These are phyloP conservation scores for Golubevia pallescens DNA, from an alignment of 1,284 basidiomycete species.

Conservation along the genomic window DNA sequence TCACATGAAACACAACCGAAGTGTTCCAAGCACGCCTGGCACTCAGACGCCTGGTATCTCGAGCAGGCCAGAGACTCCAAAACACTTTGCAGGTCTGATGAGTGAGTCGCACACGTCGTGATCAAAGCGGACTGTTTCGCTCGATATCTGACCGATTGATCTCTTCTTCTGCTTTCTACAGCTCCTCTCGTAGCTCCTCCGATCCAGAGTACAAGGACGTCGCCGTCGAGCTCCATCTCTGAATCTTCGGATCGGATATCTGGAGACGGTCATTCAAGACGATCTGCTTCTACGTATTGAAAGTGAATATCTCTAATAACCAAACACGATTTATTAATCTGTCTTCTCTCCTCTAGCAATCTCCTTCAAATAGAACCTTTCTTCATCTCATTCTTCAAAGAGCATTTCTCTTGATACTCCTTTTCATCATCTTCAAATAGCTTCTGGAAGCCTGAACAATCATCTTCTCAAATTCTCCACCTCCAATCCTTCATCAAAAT, in stretches of 20 bases:
- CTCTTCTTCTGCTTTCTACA: conserved; percentile 23
- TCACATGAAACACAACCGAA: conserved; percentile 63
- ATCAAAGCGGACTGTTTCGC: no score
- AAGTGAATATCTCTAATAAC: background rate
- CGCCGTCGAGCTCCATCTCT: background rate
- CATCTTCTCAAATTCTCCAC: no score
- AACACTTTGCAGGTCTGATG: conserved; percentile 47
- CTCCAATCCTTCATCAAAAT: no score
- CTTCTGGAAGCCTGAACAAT: no score
- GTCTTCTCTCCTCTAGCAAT: background rate
- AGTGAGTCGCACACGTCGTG: conserved; percentile 5
- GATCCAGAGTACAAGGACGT: background rate
- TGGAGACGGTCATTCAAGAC: background rate
- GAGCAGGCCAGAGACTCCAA: conserved; percentile 31
- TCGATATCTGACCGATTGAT: no score
- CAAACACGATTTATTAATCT: background rate
- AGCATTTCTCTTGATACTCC: no score
- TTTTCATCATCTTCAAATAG: no score
- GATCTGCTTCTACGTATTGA: background rate
- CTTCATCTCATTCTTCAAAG: no score
- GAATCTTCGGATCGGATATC: background rate
- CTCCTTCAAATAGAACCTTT: background rate
- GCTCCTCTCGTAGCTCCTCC: conserved; percentile 29
- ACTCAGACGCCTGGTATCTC: conserved; percentile 36
- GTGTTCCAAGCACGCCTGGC: conserved; percentile 54